Conservation (phyloP, 1,284 basidiomycete genomes). For the Malassezia restricta region DNA sequence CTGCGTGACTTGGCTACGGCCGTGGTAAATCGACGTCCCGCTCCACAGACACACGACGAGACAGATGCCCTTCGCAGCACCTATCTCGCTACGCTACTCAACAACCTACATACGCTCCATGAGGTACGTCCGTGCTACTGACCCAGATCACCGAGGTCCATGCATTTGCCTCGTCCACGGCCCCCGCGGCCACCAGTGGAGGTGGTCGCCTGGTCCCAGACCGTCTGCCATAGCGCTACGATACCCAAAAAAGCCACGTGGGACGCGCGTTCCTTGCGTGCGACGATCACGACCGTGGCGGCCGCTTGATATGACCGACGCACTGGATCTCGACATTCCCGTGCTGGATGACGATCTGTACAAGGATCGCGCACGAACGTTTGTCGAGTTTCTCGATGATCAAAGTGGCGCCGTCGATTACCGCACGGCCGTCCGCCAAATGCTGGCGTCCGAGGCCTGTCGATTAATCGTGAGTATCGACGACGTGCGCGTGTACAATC, state of each 20-base stretch:
- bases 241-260: too few relatives aligned
- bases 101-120: conserved; percentile 69
- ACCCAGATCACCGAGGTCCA: conserved; percentile 6
- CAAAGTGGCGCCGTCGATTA: conserved; percentile 59
- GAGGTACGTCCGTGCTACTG: conserved; percentile 52
- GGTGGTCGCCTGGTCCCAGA: too few relatives aligned
- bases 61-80: conserved; percentile 72
- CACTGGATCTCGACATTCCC: conserved; percentile 26
- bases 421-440: conserved; percentile 67
- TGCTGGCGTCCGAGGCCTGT: conserved; percentile 72
- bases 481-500: conserved; percentile 84
- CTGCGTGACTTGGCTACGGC: conserved; percentile 72
- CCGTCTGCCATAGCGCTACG: too few relatives aligned
- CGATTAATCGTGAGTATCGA: conserved; percentile 92
- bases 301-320: conserved; percentile 37
- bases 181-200: not conserved
- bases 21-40: conserved; percentile 54
- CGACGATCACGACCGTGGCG: too few relatives aligned
- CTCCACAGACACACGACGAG: not conserved
- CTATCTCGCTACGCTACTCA: conserved; percentile 72
- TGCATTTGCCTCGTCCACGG: not conserved
- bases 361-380: conserved; percentile 52
- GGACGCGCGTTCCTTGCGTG: too few relatives aligned
- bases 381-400: conserved; percentile 75
- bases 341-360: conserved; percentile 38